Evolutionary conservation across 169 alveolate genomes (phyloP).

Genomic region (Plasmodium vivax): DNA sequence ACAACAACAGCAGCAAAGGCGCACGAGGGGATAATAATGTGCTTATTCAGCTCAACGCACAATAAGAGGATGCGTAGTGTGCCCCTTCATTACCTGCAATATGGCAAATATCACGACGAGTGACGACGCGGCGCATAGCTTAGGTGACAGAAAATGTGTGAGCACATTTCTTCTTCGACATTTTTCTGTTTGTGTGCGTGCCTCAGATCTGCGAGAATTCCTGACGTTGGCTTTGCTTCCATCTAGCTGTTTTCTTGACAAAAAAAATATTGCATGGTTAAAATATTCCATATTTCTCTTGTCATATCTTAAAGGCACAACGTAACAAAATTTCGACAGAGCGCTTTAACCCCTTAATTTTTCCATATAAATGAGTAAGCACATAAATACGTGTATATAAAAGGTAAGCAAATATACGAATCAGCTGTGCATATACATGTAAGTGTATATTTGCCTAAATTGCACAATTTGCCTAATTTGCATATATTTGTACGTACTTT

Average conservation of each 20-base stretch:
- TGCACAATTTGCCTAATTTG: not conserved
- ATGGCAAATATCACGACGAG: not conserved
- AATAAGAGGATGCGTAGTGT: not conserved
- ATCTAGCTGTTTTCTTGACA: not conserved
- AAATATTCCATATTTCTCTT: constrained; percentile 16
- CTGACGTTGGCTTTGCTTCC: not conserved
- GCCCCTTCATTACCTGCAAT: not conserved
- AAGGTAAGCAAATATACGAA: not conserved
- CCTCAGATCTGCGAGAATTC: not conserved
- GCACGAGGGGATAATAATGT: not conserved
- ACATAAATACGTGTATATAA: not conserved
- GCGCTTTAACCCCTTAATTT: not conserved
- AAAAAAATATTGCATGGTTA: constrained; percentile 4
- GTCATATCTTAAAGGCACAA: not conserved
- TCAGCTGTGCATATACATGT: not conserved
- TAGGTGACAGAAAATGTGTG: not conserved
- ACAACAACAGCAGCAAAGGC: not conserved
- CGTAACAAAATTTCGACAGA: not conserved
- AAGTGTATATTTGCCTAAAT: not conserved
- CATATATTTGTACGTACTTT: not conserved
- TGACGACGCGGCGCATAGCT: not conserved
- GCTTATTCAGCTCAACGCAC: not conserved
- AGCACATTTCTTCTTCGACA: not conserved
- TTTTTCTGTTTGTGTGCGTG: not conserved
- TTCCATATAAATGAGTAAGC: not conserved